A percentile compares a stretch with the other conserved stretches of the same genome.
These are phyloP conservation scores for Ilex aquifolium DNA, from an alignment of 257 asterid genomes.

Conservation along the genomic window DNA sequence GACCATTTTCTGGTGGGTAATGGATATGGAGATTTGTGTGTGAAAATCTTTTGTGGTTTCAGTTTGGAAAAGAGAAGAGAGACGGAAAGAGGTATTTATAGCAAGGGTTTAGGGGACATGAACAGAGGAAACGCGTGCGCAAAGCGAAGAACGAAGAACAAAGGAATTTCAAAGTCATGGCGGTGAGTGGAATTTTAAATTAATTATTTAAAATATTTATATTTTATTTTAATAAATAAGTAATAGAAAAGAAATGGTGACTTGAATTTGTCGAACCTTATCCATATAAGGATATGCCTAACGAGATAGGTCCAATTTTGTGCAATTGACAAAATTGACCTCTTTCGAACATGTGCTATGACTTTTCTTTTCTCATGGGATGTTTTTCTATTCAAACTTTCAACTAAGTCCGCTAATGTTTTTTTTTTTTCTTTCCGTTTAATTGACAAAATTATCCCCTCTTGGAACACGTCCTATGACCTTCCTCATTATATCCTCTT, in stretches of 20 bases:
- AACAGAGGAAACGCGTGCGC: conserved; percentile 59
- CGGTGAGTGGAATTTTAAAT: conserved; percentile 16
- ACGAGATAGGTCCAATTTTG: conserved; percentile 18
- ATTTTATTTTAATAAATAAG: neutral
- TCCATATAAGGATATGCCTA: conserved; percentile 57
- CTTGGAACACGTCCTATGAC: too few relatives aligned
- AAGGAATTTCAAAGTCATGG: conserved; percentile 42
- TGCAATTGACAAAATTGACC: conserved; percentile 31
- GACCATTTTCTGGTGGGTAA: conserved; percentile 41
- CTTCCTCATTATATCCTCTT: too few relatives aligned
- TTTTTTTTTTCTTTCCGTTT: too few relatives aligned
- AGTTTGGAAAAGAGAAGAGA: conserved; percentile 14
- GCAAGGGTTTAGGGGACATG: conserved; percentile 21
- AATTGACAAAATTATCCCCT: too few relatives aligned
- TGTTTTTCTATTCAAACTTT: neutral
- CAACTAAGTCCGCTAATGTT: too few relatives aligned
- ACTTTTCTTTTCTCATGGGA: conserved; percentile 4
- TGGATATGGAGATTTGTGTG: neutral
- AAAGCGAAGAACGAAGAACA: conserved; percentile 18
- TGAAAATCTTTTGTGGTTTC: neutral
- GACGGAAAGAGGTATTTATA: conserved; percentile 38
- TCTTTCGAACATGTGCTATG: conserved; percentile 23
- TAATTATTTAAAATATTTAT: neutral
- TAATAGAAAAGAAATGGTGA: neutral
- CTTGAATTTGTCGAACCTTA: conserved; percentile 30